These are phyloP conservation scores for Basidiobolus meristosporus DNA, from an alignment of 371 early-diverging fungal species.

Conservation along the genomic window DNA sequence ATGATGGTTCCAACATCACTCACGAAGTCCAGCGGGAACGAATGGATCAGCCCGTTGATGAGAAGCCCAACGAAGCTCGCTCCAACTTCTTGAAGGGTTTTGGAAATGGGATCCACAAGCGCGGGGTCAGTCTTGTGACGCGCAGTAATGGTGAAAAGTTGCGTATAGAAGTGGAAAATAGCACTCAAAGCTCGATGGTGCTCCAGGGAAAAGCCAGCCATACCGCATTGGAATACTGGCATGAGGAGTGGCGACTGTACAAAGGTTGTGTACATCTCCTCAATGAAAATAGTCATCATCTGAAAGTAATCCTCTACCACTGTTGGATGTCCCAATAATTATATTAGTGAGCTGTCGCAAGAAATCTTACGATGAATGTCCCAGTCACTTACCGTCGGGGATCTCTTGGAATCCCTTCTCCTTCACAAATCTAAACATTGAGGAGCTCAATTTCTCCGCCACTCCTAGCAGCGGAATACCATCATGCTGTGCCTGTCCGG, in stretches of 20 bases:
- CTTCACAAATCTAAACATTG: slow-evolving; percentile 31
- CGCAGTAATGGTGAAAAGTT: too few species aligned
- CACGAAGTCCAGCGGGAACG: slow-evolving; percentile 22
- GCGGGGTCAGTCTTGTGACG: too few species aligned
- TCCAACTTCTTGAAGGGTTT: too few species aligned
- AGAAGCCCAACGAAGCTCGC: slow-evolving; percentile 17
- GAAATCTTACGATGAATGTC: background rate
- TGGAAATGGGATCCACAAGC: too few species aligned
- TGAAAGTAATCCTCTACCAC: slow-evolving; percentile 53
- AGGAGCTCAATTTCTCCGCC: slow-evolving; percentile 28
- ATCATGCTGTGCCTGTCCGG: slow-evolving; percentile 15
- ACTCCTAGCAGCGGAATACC: slow-evolving; percentile 12
- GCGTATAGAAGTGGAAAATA: slow-evolving; percentile 26
- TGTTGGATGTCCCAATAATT: slow-evolving; percentile 5
- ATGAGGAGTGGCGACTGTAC: slow-evolving; percentile 27
- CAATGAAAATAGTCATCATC: slow-evolving; percentile 23
- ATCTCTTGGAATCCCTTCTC: slow-evolving; percentile 26
- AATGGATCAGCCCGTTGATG: slow-evolving; percentile 19
- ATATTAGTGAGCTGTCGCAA: background rate
- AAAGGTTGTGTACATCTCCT: slow-evolving; percentile 28
- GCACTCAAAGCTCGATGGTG: slow-evolving; percentile 36
- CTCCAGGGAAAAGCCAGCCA: slow-evolving; percentile 32
- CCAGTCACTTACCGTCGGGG: slow-evolving; percentile 30
- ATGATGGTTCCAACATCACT: slow-evolving; percentile 19
- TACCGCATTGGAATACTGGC: slow-evolving; percentile 34